Evolutionary conservation across 768 basidiomycete species (phyloP), one percentile per base, ranked within the genome.

Genomic region (Trametopsis cervina): DNA sequence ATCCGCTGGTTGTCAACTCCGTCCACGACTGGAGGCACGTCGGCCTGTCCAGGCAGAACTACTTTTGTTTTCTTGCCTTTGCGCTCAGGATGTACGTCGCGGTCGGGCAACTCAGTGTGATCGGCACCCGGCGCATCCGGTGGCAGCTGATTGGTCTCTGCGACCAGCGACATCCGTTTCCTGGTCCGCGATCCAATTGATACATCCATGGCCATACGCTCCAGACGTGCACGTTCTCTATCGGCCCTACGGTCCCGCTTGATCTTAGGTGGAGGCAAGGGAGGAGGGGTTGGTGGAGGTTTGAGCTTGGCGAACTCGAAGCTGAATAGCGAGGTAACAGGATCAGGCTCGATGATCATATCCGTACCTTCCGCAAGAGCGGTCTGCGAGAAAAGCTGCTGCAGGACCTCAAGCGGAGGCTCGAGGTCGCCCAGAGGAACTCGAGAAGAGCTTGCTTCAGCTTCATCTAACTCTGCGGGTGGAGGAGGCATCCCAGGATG

Each of bases 341-440:
- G 85, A 20, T 77, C 71, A 2, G 72, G 63, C 40, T 74, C 65
- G 4, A 89, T 64, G 35, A 81, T 58, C 51, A 86, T 64, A 42
- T 77, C 76, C 17, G 77, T 63, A 12, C 75, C 73, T 6, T 76
- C 70, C 49, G 74, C 67, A 42, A 89, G 74, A 12, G 65, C 58
- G 22, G 79, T 73, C n/a, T 60, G 60, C 15, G 77, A 80, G 11
- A 72, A 60, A 21, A 86, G 75, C 23, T 83, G 69, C 12, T 77
- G 67, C 1, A 92, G 68, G 5, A 77, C 56, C 1, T 73, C 66
- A 2, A 83, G 53, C 2, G 82, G 73, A 1, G 87, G 81, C 63
- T 94, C 92, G 20, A 94, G 75, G 57, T 89, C 79, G 20, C 90
- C 89, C 15, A 85, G 61, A 10, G 42, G n/a, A 13, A 29, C 47